Evolutionary conservation across 2,329 filamentous ascomycete species (phyloP).

Genomic region (Calonectria honghensis): DNA sequence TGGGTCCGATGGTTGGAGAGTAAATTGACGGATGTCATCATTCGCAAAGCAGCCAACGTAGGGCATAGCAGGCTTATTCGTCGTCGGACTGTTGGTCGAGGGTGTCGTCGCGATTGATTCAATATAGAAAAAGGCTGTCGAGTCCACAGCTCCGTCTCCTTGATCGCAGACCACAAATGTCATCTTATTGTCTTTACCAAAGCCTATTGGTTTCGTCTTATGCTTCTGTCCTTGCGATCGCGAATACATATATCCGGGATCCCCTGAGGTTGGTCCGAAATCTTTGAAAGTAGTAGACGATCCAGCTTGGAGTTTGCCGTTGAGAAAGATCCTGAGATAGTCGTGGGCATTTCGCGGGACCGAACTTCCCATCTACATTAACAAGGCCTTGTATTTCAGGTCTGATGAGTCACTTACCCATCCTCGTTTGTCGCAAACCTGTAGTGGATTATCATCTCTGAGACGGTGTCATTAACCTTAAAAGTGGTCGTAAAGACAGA

Average conservation of each 20-base stretch:
- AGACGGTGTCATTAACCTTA: not conserved
- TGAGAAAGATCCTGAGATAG: not conserved
- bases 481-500: not conserved
- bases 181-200: not conserved
- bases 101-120: not conserved
- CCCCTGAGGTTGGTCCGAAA: not conserved
- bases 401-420: not conserved
- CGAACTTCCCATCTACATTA: not conserved
- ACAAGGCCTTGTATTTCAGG: not conserved
- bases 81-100: not conserved
- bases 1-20: not conserved
- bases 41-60: not conserved
- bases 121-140: not conserved
- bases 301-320: not conserved
- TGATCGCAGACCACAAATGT: not conserved
- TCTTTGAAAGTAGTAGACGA: not conserved
- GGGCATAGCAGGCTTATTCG: not conserved
- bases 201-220: not conserved
- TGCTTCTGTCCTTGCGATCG: not conserved
- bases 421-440: not conserved
- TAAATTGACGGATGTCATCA: not conserved
- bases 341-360: not conserved
- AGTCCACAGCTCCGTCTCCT: not conserved
- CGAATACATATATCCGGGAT: not conserved
- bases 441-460: not conserved